Percentiles rank a stretch among this genome's conserved stretches.
Conservation (phyloP, 2,329 filamentous ascomycete species). For the Uncinocarpus reesii region DNA sequence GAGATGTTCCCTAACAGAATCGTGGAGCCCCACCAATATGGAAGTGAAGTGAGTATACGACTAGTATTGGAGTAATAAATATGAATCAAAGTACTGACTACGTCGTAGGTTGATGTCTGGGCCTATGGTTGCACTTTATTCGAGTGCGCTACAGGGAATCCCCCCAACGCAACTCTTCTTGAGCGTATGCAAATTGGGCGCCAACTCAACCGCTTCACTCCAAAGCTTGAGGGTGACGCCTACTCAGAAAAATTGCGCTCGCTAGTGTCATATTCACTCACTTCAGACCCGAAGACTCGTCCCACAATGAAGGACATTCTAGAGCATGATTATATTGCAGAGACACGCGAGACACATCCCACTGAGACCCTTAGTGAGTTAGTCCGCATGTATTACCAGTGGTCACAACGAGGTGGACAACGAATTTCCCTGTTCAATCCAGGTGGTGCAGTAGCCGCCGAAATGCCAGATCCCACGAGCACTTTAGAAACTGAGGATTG, state of each 20-base stretch:
- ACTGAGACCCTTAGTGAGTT: slow-evolving; percentile 37
- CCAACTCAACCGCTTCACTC: slow-evolving; percentile 34
- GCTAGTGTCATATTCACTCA: slow-evolving; percentile 37
- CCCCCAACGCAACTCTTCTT: slow-evolving; percentile 40
- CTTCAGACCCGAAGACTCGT: slow-evolving; percentile 36
- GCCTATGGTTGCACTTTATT: slow-evolving; percentile 42
- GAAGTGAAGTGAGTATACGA: slow-evolving; percentile 34
- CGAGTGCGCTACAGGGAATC: slow-evolving; percentile 41
- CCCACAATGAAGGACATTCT: slow-evolving; percentile 40
- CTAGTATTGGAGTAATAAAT: not conserved
- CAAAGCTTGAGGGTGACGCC: slow-evolving; percentile 34
- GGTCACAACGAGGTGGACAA: slow-evolving; percentile 41
- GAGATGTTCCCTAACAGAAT: slow-evolving; percentile 42
- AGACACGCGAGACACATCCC: slow-evolving; percentile 36
- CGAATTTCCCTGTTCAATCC: slow-evolving; percentile 50
- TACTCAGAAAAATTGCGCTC: slow-evolving; percentile 39
- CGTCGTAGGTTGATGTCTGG: slow-evolving; percentile 40
- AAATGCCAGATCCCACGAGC: slow-evolving; percentile 37
- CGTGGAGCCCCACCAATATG: slow-evolving; percentile 35
- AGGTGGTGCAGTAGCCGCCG: slow-evolving; percentile 48
- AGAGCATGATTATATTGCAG: slow-evolving; percentile 37
- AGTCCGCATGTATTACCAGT: slow-evolving; percentile 40
- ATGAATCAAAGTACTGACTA: not conserved
- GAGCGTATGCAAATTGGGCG: slow-evolving; percentile 40
- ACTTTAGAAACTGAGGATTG: slow-evolving; percentile 44